Percentiles rank a stretch among this genome's conserved stretches.
These are phyloP conservation scores for Mycena capillaripes DNA, from an alignment of 768 basidiomycete species.

Conservation along the genomic window DNA sequence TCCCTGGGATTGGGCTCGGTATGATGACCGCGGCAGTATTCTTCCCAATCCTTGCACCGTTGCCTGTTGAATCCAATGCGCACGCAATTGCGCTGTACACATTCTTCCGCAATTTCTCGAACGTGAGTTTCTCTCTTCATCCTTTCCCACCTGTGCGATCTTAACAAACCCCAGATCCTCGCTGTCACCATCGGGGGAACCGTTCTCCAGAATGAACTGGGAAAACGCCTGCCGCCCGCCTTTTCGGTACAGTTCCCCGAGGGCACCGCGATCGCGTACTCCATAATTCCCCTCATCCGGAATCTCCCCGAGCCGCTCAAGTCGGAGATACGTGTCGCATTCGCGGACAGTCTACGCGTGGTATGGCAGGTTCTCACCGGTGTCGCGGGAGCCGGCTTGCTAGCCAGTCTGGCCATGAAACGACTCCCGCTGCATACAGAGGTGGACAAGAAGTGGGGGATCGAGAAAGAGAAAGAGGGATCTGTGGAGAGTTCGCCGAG, in stretches of 20 bases:
- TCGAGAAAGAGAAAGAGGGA: slow-evolving; percentile 8
- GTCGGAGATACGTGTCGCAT: slow-evolving; percentile 52
- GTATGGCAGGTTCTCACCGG: slow-evolving; percentile 57
- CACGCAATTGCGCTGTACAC: slow-evolving; percentile 53
- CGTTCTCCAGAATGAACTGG: slow-evolving; percentile 62
- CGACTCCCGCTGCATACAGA: slow-evolving; percentile 43
- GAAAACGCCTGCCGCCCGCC: slow-evolving; percentile 51
- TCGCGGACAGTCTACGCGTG: slow-evolving; percentile 50
- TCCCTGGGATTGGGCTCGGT: slow-evolving; percentile 22
- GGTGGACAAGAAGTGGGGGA: slow-evolving; percentile 43
- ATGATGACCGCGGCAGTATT: slow-evolving; percentile 40
- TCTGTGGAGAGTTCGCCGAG: not conserved
- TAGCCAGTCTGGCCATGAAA: slow-evolving; percentile 48
- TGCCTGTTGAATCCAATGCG: slow-evolving; percentile 46
- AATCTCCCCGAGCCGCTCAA: slow-evolving; percentile 46
- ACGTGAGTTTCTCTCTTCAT: slow-evolving; percentile 1
- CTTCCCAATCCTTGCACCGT: slow-evolving; percentile 59
- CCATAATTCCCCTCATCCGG: slow-evolving; percentile 54
- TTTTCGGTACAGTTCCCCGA: slow-evolving; percentile 48
- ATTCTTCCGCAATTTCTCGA: slow-evolving; percentile 48
- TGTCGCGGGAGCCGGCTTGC: slow-evolving; percentile 47
- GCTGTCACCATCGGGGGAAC: slow-evolving; percentile 57
- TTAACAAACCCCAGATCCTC: not conserved
- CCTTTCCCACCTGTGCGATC: not conserved
- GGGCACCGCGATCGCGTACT: slow-evolving; percentile 55